These are phyloP conservation scores for Alternaria longipes DNA, from an alignment of 2,329 filamentous ascomycete species.

Conservation along the genomic window DNA sequence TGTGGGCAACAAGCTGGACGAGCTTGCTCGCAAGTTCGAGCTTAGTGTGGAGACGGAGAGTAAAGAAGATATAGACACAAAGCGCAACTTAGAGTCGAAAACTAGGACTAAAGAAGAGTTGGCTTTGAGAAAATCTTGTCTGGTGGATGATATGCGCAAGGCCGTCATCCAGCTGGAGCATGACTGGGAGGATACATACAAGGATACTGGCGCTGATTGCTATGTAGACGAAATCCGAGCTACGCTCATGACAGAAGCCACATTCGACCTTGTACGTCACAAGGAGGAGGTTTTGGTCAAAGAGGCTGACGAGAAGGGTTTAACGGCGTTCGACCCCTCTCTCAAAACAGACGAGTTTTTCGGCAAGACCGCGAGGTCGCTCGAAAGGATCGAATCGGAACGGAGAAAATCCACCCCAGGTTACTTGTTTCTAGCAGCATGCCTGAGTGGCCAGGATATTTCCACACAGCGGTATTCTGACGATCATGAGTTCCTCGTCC, in stretches of 20 bases:
- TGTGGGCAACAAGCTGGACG: neutral
- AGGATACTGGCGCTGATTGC: neutral
- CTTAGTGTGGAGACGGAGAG: neutral
- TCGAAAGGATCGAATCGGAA: neutral
- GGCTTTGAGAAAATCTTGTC: conserved; percentile 1
- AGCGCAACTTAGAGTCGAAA: neutral
- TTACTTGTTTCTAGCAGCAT: neutral
- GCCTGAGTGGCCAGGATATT: neutral
- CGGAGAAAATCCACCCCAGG: neutral
- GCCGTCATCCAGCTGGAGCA: neutral
- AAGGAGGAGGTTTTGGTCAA: neutral
- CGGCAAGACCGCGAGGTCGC: neutral
- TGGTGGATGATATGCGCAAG: neutral
- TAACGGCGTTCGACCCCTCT: neutral
- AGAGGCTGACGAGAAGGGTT: neutral
- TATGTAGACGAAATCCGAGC: neutral
- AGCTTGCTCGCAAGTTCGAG: conserved; percentile 2
- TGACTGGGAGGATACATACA: conserved; percentile 1
- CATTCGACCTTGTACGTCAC: neutral
- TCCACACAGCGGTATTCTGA: neutral
- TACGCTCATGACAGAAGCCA: conserved; percentile 4
- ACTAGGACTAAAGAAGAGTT: neutral
- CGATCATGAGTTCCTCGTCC: neutral
- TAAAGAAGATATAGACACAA: neutral
- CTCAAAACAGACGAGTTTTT: neutral